Conservation (phyloP, 306 rosid genomes). For the Lotus japonicus region DNA sequence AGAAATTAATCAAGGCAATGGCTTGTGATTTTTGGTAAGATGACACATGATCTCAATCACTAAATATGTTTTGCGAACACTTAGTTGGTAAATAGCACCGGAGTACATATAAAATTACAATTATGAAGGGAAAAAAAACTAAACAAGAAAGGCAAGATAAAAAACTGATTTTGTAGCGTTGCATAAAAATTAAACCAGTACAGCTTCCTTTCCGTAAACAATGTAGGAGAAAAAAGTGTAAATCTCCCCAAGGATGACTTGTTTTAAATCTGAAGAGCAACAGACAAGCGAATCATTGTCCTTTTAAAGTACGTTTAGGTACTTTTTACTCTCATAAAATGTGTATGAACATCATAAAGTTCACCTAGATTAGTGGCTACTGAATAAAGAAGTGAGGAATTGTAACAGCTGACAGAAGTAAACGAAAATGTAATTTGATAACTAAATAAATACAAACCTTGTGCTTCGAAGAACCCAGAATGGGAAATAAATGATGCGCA, state of each 20-base stretch:
- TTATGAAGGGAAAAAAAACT: not conserved
- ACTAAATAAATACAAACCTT: constrained; percentile 49
- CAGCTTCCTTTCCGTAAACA: not conserved
- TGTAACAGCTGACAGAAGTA: not conserved
- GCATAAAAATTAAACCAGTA: not conserved
- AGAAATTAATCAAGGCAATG: not conserved
- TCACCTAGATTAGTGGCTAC: not conserved
- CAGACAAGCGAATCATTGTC: not conserved
- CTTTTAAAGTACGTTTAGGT: not conserved
- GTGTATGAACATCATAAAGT: not conserved
- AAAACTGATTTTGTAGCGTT: not conserved
- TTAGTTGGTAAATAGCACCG: not conserved
- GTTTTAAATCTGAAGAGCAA: not conserved
- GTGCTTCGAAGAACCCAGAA: constrained; percentile 95
- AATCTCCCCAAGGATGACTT: not conserved
- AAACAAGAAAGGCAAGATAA: not conserved
- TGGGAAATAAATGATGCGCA: constrained; percentile 83
- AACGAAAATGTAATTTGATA: not conserved
- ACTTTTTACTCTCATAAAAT: not conserved
- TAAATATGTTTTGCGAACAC: not conserved
- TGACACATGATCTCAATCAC: not conserved
- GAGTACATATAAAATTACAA: not conserved
- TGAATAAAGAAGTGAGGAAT: not conserved
- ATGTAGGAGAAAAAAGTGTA: not conserved
- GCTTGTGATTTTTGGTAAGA: not conserved